Percentiles rank a stretch among this genome's conserved stretches.
Evolutionary conservation across 331 rosid genomes (phyloP).

Genomic region (Cydonia oblonga): DNA sequence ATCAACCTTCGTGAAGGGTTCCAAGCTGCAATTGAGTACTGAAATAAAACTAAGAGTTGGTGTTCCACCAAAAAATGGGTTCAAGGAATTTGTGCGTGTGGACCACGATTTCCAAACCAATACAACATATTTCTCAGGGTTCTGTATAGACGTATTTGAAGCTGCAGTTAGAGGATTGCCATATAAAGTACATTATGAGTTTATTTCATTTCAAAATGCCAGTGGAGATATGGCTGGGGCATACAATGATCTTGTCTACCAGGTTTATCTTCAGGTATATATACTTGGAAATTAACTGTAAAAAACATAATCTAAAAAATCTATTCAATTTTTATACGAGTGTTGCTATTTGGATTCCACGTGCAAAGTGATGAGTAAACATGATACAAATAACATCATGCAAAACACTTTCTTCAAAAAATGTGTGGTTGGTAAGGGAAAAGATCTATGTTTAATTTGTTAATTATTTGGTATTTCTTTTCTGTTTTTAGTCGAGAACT

Average conservation of each 20-base stretch:
- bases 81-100: background rate
- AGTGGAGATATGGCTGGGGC: too few relatives aligned
- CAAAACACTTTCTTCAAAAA: too few relatives aligned
- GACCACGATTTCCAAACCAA: background rate
- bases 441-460: too few relatives aligned
- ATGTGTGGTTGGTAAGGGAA: too few relatives aligned
- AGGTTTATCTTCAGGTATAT: conserved; percentile 4
- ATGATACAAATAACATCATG: too few relatives aligned
- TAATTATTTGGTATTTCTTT: too few relatives aligned
- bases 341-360: too few relatives aligned
- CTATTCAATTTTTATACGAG: background rate
- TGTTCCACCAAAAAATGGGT: background rate
- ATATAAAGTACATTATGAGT: background rate
- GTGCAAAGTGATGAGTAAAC: too few relatives aligned
- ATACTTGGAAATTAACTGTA: background rate
- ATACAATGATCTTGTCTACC: background rate
- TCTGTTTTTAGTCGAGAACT: too few relatives aligned
- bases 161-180: conserved; percentile 3
- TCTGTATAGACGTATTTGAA: conserved; percentile 13
- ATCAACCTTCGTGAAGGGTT: background rate
- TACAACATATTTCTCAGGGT: background rate
- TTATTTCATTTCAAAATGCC: background rate
- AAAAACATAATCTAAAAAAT: too few relatives aligned
- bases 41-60: conserved; percentile 5
- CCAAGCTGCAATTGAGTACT: background rate